These are phyloP conservation scores for Tetragonia tetragonoides DNA, from an alignment of 148 eudicot genomes.

Conservation along the genomic window DNA sequence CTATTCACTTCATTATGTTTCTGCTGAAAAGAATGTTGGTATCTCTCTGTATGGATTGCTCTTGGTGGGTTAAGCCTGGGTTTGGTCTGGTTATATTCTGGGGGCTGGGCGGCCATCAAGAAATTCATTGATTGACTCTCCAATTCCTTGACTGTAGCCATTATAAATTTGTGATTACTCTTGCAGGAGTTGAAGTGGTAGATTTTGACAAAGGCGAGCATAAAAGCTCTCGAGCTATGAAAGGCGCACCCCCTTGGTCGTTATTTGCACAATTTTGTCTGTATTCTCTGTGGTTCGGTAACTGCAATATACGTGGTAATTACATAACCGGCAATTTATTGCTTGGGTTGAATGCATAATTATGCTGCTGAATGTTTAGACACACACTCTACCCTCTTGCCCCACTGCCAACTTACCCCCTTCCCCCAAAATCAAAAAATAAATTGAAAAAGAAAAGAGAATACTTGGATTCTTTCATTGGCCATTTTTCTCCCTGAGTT, in stretches of 20 bases:
- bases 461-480: neutral
- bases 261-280: slow-evolving; percentile 91
- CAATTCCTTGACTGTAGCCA: slow-evolving; percentile 5
- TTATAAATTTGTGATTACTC: slow-evolving; percentile 5
- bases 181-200: slow-evolving; percentile 40
- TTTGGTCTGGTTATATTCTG: neutral
- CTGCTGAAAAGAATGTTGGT: neutral
- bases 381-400: neutral
- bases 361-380: neutral
- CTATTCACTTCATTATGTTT: too few relatives aligned
- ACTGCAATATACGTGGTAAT: slow-evolving; percentile 95
- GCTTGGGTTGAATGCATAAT: neutral
- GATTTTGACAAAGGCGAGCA: slow-evolving; percentile 50
- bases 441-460: neutral
- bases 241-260: slow-evolving; percentile 81
- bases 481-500: neutral
- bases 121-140: neutral
- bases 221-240: slow-evolving; percentile 68
- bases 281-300: slow-evolving; percentile 88
- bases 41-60: neutral
- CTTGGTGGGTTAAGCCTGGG: slow-evolving; percentile 2
- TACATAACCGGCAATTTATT: neutral
- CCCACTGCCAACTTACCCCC: neutral
- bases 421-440: neutral
- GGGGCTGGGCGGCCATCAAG: neutral